These are phyloP conservation scores for Biscogniauxia mediterranea DNA, from an alignment of 2,329 filamentous ascomycete species.

Conservation along the genomic window DNA sequence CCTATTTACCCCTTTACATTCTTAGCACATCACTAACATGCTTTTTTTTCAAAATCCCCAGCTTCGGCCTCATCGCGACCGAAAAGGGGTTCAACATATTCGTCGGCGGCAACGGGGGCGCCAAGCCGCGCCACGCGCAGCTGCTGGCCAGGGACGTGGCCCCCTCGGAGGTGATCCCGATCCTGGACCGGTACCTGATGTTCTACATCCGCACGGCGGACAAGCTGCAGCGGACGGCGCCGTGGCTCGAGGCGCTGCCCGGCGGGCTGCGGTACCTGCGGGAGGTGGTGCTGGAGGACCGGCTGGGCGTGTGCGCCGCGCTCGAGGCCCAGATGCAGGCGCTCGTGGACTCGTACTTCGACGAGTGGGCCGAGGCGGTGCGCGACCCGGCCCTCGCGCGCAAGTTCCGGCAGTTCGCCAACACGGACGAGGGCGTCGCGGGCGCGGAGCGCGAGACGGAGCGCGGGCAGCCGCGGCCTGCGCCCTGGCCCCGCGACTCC, in stretches of 20 bases:
- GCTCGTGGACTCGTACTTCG: conserved; percentile 80
- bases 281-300: conserved; percentile 81
- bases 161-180: conserved; percentile 75
- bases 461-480: conserved; percentile 70
- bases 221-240: conserved; percentile 82
- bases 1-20: no score
- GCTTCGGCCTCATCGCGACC: conserved; percentile 86
- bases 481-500: conserved; percentile 69
- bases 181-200: conserved; percentile 85
- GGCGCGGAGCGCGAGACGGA: conserved; percentile 70
- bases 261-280: conserved; percentile 81
- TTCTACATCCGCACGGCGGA: conserved; percentile 94
- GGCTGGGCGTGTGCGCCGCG: conserved; percentile 78
- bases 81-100: conserved; percentile 95
- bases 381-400: conserved; percentile 64
- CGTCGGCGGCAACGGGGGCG: conserved; percentile 85
- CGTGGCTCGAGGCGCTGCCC: conserved; percentile 82
- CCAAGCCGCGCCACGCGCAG: conserved; percentile 78
- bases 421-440: conserved; percentile 70
- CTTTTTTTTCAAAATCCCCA: conserved; percentile 36
- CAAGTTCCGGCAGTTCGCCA: conserved; percentile 80
- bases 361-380: conserved; percentile 87
- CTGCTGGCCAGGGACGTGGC: conserved; percentile 84
- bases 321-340: conserved; percentile 87
- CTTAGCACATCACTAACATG: conserved; percentile 7